phyloP scores from a whole-genome alignment of 805 yeast species.

The Monosporozyma unispora region DNA sequence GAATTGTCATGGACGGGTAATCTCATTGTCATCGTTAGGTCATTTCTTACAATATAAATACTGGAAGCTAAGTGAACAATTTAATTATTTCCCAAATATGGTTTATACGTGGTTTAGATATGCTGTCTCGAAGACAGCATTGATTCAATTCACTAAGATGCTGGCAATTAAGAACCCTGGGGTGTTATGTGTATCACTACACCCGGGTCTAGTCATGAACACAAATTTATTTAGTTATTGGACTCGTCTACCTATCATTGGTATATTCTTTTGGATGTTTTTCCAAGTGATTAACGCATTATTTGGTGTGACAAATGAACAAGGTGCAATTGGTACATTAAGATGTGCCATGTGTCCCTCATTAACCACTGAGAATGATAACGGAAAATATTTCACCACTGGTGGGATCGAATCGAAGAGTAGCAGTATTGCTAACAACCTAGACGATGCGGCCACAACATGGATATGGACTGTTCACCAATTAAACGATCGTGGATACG shows the following conservation, averaged over 20 bases:
- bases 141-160: conserved; percentile 62
- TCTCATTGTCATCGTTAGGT: conserved; percentile 57
- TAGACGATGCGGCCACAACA: conserved; percentile 54
- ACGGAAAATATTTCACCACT: conserved; percentile 60
- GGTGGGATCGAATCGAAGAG: conserved; percentile 51
- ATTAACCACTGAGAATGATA: conserved; percentile 43
- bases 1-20: conserved; percentile 37
- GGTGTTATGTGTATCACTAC: conserved; percentile 55
- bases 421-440: conserved; percentile 47
- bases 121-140: conserved; percentile 67
- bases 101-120: conserved; percentile 72
- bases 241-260: conserved; percentile 72
- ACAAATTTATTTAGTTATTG: conserved; percentile 68
- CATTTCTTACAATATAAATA: conserved; percentile 45
- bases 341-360: conserved; percentile 51
- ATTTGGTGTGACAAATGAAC: conserved; percentile 64
- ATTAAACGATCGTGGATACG: conserved; percentile 44
- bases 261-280: conserved; percentile 59
- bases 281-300: conserved; percentile 62
- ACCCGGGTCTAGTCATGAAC: conserved; percentile 83
- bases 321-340: conserved; percentile 59
- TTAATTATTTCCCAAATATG: conserved; percentile 54
- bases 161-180: conserved; percentile 59
- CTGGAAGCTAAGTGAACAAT: conserved; percentile 37
- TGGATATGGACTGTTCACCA: conserved; percentile 75